Base-by-base conservation (phyloP, 768 basidiomycete genomes). In the Leccinum rimulosum region DNA sequence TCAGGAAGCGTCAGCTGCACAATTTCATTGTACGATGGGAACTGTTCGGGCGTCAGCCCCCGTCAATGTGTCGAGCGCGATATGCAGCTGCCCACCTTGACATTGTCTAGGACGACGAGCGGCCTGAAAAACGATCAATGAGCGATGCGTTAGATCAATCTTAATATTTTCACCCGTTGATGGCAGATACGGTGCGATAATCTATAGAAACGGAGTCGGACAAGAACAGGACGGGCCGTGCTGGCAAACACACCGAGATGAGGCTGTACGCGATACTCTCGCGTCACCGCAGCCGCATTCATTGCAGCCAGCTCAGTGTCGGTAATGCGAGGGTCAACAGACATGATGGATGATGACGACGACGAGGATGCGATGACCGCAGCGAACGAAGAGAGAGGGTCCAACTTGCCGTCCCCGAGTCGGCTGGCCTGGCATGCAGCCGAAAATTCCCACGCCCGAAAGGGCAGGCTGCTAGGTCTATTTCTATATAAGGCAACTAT, bases 11-110 rank as follows among this genome's bases (percentile, higher is more conserved):
- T 97, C 64, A 98, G 80, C 69, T 91, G 86, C 28, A 98, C 96
- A 69, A 98, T 98, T 80, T 98, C 96, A 75, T 98, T 98, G 81
- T 97, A 98, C 22, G 95, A 93, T 6, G 95, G 89, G 74, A 97
- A 98, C 93, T 97, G 66, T 58, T 57, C 53, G 43, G 49, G 31
- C 17, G 49, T 72, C 30, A 69, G 69, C 35, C 57, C 57, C 51
- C 45, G 33, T 49, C 27, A 22, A 17, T 57, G 38, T 56, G 47
- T 51, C 57, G 30, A 36, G 45, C 9, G 43, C 19, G 19, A 45
- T 22, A 55, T 38, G 55, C 50, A 47, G 57, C 48, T 50, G 82
- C 57, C 68, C 54, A 92, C 95, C 82, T 96, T 97, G 84, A 99
- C 96, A 73, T 98, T 98, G 77, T 99, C 96, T 64, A 99, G 80